Conservation (phyloP, 768 basidiomycete species). For the Pisolithus sp. region DNA sequence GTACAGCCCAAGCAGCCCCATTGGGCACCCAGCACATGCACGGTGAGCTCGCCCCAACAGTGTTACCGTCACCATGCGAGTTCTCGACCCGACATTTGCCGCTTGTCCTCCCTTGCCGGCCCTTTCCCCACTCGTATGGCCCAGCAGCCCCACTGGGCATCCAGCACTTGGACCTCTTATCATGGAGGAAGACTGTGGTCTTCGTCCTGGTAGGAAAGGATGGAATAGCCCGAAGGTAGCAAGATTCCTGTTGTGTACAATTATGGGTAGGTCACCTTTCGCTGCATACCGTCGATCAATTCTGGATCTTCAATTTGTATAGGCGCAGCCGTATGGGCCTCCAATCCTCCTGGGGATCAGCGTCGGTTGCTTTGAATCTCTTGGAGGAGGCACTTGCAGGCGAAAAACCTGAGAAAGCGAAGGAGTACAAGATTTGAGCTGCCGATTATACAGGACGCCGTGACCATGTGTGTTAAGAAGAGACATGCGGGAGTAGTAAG, state of each 20-base stretch:
- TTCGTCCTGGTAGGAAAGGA: slow-evolving; percentile 61
- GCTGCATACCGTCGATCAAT: background rate
- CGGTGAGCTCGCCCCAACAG: too few species aligned
- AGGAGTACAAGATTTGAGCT: too few species aligned
- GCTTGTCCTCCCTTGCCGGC: too few species aligned
- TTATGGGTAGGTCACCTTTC: slow-evolving; percentile 48
- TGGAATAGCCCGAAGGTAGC: slow-evolving; percentile 32
- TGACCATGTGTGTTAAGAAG: too few species aligned
- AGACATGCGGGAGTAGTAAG: too few species aligned
- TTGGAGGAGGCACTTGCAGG: slow-evolving; percentile 36
- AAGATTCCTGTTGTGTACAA: slow-evolving; percentile 52
- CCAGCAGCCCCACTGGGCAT: too few species aligned
- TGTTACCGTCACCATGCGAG: too few species aligned
- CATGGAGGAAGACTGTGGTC: slow-evolving; percentile 51
- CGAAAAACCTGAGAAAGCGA: background rate
- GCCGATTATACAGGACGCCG: too few species aligned
- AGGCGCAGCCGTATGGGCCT: slow-evolving; percentile 63
- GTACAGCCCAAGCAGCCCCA: too few species aligned
- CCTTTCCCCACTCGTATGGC: too few species aligned
- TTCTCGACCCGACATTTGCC: too few species aligned
- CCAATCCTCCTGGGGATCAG: slow-evolving; percentile 61
- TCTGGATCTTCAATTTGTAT: background rate
- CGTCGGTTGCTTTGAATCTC: slow-evolving; percentile 41
- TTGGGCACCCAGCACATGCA: too few species aligned
- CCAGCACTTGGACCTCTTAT: slow-evolving; percentile 41